These are phyloP conservation scores for Alternaria novae-zelandiae DNA, from an alignment of 2,329 filamentous ascomycete species.

Conservation along the genomic window DNA sequence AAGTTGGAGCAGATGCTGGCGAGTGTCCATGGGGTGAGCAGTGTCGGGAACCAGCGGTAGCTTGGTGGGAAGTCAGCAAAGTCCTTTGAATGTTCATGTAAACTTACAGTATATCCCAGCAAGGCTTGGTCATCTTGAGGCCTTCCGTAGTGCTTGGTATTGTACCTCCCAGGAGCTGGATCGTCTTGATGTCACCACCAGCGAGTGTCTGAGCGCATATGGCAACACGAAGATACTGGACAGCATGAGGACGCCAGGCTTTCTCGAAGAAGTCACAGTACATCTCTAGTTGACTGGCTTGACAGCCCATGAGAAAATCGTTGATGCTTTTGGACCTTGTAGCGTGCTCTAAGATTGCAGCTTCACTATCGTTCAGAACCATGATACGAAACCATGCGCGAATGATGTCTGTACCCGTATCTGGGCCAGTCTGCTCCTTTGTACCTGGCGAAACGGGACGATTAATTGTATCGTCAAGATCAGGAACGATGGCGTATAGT, in stretches of 20 bases:
- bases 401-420: constrained; percentile 32
- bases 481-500: constrained; percentile 34
- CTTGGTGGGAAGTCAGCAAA: background rate
- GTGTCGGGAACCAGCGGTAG: constrained; percentile 36
- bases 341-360: constrained; percentile 27
- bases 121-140: constrained; percentile 33
- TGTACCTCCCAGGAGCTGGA: constrained; percentile 29
- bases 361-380: constrained; percentile 39
- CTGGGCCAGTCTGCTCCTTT: background rate
- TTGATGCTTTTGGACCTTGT: constrained; percentile 30
- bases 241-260: constrained; percentile 37
- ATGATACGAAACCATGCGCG: constrained; percentile 41
- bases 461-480: constrained; percentile 20
- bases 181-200: constrained; percentile 33
- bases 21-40: constrained; percentile 33
- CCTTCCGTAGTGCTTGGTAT: constrained; percentile 35
- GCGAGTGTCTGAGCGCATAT: constrained; percentile 36
- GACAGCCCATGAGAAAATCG: constrained; percentile 30
- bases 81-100: no score
- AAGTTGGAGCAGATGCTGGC: constrained; percentile 40
- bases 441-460: no score
- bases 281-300: constrained; percentile 33
- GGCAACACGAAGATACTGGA: constrained; percentile 35
- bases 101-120: constrained; percentile 41
- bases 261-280: constrained; percentile 42